Percentiles rank a stretch among this genome's conserved stretches.
Conservation (phyloP, 148 eudicot genomes). For the Vaccinium vitisidaea region DNA sequence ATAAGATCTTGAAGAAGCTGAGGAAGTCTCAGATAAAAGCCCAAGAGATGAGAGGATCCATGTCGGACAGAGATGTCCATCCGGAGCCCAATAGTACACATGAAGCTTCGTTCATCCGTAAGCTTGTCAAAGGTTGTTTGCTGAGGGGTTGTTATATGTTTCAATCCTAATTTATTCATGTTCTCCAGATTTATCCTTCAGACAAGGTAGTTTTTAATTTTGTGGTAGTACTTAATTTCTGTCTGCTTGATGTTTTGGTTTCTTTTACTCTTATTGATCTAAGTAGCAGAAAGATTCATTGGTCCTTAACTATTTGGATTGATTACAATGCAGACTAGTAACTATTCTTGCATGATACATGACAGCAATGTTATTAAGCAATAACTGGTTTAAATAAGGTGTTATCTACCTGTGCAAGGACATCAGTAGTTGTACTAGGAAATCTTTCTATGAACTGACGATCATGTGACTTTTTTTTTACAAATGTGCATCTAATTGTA, state of each 20-base stretch:
- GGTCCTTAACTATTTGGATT: not conserved
- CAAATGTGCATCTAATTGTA: not conserved
- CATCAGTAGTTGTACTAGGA: not conserved
- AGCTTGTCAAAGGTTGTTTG: conserved; percentile 25
- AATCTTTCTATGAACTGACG: not conserved
- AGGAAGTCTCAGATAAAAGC: conserved; percentile 65
- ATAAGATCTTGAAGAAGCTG: conserved; percentile 65
- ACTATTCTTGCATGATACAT: not conserved
- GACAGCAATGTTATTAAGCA: not conserved
- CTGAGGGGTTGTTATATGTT: conserved; percentile 33
- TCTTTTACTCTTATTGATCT: conserved; percentile 1
- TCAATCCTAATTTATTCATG: conserved; percentile 18
- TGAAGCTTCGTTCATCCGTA: conserved; percentile 31
- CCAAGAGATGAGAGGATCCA: conserved; percentile 55
- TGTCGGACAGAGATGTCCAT: conserved; percentile 20
- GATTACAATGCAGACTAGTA: not conserved
- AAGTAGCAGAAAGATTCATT: not conserved
- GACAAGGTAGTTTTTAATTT: conserved; percentile 6
- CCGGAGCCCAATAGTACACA: conserved; percentile 22
- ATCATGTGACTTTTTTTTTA: not conserved
- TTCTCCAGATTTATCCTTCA: not conserved
- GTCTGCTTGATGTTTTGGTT: not conserved
- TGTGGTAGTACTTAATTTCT: not conserved
- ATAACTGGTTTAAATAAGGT: not conserved
- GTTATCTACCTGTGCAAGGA: not conserved